Evolutionary conservation across 2,329 filamentous ascomycete genomes (phyloP).

Genomic region (Magnaporthiopsis poae): DNA sequence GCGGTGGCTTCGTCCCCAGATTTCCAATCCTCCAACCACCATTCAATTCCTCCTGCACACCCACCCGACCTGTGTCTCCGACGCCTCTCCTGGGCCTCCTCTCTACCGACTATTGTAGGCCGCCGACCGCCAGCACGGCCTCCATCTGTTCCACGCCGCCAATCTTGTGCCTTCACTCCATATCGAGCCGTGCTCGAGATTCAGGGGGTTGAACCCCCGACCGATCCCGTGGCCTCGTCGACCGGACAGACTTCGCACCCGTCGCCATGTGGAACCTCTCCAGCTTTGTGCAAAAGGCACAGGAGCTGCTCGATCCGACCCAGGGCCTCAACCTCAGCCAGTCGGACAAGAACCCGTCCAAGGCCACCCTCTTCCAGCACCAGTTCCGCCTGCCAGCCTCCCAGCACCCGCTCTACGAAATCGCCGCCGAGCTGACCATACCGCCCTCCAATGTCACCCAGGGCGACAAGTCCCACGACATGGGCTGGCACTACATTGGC

Average conservation of each 20-base stretch:
- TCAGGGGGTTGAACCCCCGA: background rate
- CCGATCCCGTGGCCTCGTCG: background rate
- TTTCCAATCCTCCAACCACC: background rate
- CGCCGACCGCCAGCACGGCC: background rate
- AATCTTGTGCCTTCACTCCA: background rate
- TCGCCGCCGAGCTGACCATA: slow-evolving; percentile 89
- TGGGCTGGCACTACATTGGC: slow-evolving; percentile 80
- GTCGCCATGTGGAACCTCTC: slow-evolving; percentile 51
- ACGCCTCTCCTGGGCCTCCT: background rate
- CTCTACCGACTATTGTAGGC: background rate
- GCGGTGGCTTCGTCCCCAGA: background rate
- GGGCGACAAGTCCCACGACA: slow-evolving; percentile 60
- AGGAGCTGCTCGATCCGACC: slow-evolving; percentile 86
- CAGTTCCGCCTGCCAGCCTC: slow-evolving; percentile 91
- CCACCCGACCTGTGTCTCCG: background rate
- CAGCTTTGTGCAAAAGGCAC: slow-evolving; percentile 87
- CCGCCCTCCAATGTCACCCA: slow-evolving; percentile 60
- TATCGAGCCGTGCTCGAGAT: background rate
- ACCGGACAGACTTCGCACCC: slow-evolving; percentile 8
- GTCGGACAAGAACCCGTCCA: slow-evolving; percentile 74
- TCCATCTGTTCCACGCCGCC: too few relatives aligned
- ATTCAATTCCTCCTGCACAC: background rate
- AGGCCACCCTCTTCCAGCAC: slow-evolving; percentile 83
- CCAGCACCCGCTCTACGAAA: slow-evolving; percentile 90
- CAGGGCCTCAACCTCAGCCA: slow-evolving; percentile 63